phyloP scores from a whole-genome alignment of 352 stramenopile species.

The Thalassiosira exigua region DNA sequence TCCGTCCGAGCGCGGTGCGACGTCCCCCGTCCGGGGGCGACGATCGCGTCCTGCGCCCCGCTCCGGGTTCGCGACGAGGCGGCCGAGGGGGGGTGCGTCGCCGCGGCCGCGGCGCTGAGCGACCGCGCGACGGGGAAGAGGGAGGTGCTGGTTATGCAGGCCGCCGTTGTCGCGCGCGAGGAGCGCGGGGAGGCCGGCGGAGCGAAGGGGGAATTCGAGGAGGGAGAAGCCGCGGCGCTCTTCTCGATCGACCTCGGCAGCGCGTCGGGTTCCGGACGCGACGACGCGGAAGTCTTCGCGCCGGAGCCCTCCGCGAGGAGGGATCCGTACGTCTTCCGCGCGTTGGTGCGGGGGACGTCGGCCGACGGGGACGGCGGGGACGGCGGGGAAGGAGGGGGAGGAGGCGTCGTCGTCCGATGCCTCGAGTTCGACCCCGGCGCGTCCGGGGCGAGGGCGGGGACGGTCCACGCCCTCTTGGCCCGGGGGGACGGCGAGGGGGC shows the following conservation, averaged over 20 bases:
- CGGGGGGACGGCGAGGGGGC: constrained; percentile 41
- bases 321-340: too few relatives aligned
- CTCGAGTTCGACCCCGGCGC: constrained; percentile 44
- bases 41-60: background rate
- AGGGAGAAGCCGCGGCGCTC: too few relatives aligned
- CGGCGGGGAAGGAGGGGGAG: background rate
- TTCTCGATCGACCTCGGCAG: background rate
- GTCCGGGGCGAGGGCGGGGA: constrained; percentile 21
- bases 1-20: background rate
- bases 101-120: background rate
- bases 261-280: background rate
- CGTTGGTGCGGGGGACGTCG: too few relatives aligned
- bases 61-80: background rate
- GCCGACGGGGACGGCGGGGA: constrained; percentile 8
- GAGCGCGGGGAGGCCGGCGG: too few relatives aligned
- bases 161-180: background rate
- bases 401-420: background rate
- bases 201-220: too few relatives aligned
- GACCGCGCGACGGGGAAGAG: background rate
- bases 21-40: too few relatives aligned
- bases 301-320: too few relatives aligned
- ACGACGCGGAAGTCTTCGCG: background rate
- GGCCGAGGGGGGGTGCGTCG: background rate
- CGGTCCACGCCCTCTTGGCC: constrained; percentile 42
- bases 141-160: background rate